Base-by-base conservation (phyloP, 1,139 yeast genomes). In the Protomyces arabidopsidicola region DNA sequence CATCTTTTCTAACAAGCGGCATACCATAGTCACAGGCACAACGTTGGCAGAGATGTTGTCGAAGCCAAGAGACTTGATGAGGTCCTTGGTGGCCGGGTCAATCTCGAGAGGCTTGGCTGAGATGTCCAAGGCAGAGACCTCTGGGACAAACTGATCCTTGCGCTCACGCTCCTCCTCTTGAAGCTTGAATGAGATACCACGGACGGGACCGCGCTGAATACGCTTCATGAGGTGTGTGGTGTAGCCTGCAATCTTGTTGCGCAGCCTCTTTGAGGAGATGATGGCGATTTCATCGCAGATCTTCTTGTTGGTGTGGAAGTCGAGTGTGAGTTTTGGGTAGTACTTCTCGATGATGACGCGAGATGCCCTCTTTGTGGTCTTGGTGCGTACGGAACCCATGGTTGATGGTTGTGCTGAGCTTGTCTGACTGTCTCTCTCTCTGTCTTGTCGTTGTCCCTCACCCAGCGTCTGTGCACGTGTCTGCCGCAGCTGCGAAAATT, bases 151-250 rank as follows among this genome's bases (percentile, higher is more conserved):
- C 85, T 95, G 98, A 83, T 95, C 99, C 85, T 95, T 93, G 86
- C 98, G 89, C 85, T 95, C 99, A 87, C 98, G 93, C 87, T 95
- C 99, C 84, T 93, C 99, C 85, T 93, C 99, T 86, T 93, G 99
- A 79, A 93, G 90, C 84, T 95, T 95, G 97, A 93, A 93, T 77
- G 98, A 93, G 76, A 93, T 95, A 85, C 99, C 99, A 87, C 98
- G 91, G 76, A 93, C 99, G 85, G 99, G 98, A 79, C 99, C 99
- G 87, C 93, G 93, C 84, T 95, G 98, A 79, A 93, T 93, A 86
- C 99, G 91, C 87, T 90, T 91, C 98, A 93, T 95, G 83, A 93
- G 87, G 83, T 93, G 99, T 78, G 98, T 93, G 83, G 98, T 93
- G 96, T 91, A 93, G 81, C 99, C 99, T 80, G 99, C 98, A 79